Evolutionary conservation across 192 early-diverging fungal genomes (phyloP), one percentile per base, ranked within the genome.

Genomic region (Diversispora eburnea): DNA sequence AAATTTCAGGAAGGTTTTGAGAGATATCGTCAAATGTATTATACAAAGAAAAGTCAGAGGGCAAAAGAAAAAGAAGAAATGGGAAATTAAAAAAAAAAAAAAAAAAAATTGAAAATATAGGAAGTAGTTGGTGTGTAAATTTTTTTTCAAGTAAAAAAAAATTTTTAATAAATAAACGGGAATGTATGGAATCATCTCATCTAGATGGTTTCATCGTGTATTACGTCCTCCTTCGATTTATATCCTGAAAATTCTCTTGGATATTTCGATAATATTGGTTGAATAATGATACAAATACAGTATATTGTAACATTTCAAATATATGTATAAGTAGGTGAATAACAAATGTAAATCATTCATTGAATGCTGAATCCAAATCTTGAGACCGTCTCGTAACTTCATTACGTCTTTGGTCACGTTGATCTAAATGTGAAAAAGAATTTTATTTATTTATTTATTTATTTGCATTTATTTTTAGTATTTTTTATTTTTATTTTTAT

Each of bases 1-100:
- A 76, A 77, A 47, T 81, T 88, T 55, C 84, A 85, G 58, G 86
- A 88, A 33, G 86, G 84, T 2, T 88, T 85, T 59, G 70, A 72
- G 39, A 57, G 52, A 48, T 72, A 72, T 48, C 55, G 70, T 47
- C 48, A 60, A 22, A 45, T 48, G 56, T 72, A 72, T 48, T 55
- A 55, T 59, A 59, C 54, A 22, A 72, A 72, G 70, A 72, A 72
- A 12, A 57, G 46, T 20, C 42, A 70, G 20, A 41, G 67, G 12
- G 67, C 67, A 51, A 71, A 71, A 48, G 52, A 42, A 33, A 71
- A 42, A 33, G 70, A 41, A 71, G 56, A 47, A 42, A 60, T 46
- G 39, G 70, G 42, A 60, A 71, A 71, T 25, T 17, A 39, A 25
- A 71, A 47, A 22, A 41, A 58, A 45, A 65, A 99, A 41, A 60